Evolutionary conservation across 371 early-diverging fungal species (phyloP).

Genomic region (Saksenaea vasiformis): DNA sequence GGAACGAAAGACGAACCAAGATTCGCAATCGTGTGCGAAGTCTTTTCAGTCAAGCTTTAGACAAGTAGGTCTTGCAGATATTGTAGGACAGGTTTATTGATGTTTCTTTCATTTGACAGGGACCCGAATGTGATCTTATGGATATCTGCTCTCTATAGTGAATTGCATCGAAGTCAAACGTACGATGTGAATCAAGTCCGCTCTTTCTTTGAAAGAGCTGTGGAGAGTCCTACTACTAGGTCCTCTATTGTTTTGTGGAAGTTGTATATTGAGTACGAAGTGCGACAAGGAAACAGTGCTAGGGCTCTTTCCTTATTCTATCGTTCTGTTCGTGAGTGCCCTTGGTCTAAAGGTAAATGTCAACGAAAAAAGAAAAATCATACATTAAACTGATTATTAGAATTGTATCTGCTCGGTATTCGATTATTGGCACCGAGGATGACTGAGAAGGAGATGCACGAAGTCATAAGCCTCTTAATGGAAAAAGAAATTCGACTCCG

Average conservation of each 20-base stretch:
- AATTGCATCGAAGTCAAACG: constrained; percentile 60
- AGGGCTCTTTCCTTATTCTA: constrained; percentile 57
- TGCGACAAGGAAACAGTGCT: constrained; percentile 30
- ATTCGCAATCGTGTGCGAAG: constrained; percentile 66
- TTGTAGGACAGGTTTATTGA: background rate
- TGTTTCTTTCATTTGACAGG: constrained; percentile 17
- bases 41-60: constrained; percentile 41
- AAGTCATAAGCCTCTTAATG: constrained; percentile 60
- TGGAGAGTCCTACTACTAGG: constrained; percentile 52
- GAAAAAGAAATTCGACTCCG: constrained; percentile 68
- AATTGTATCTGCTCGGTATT: constrained; percentile 59
- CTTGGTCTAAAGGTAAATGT: constrained; percentile 69
- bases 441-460: constrained; percentile 53
- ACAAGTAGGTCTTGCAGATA: constrained; percentile 27
- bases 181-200: constrained; percentile 59
- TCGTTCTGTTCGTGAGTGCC: constrained; percentile 65
- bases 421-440: constrained; percentile 37
- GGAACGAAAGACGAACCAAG: constrained; percentile 69
- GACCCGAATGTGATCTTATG: constrained; percentile 60
- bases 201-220: constrained; percentile 61
- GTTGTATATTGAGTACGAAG: constrained; percentile 62
- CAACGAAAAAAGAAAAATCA: background rate
- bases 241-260: constrained; percentile 62
- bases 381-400: constrained; percentile 21
- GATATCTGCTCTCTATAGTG: constrained; percentile 62